Evolutionary conservation across 2,329 filamentous ascomycete genomes (phyloP).

Genomic region (Pseudopyrenochaeta lycopersici): DNA sequence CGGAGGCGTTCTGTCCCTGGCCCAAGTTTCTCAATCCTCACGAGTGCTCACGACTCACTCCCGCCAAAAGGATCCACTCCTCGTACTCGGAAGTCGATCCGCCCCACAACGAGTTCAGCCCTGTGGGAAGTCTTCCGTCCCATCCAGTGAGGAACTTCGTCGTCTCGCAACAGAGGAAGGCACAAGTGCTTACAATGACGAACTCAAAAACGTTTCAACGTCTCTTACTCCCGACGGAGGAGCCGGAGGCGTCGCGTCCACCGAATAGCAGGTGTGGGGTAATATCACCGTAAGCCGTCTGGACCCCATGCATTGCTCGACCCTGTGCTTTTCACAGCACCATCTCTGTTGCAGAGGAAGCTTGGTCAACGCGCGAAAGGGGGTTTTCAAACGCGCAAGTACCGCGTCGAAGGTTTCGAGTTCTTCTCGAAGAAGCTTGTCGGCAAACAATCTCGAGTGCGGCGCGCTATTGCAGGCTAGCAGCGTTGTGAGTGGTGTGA

Average conservation of each 20-base stretch:
- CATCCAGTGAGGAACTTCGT: not conserved
- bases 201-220: not conserved
- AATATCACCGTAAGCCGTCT: slow-evolving; percentile 17
- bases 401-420: slow-evolving; percentile 29
- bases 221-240: slow-evolving; percentile 4
- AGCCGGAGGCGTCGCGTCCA: slow-evolving; percentile 12
- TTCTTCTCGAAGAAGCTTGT: slow-evolving; percentile 36
- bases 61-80: not conserved
- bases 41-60: not conserved
- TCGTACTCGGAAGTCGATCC: slow-evolving; percentile 7
- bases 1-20: not conserved
- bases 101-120: slow-evolving; percentile 7
- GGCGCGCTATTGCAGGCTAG: slow-evolving; percentile 12
- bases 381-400: not conserved
- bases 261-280: slow-evolving; percentile 21
- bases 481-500: slow-evolving; percentile 11
- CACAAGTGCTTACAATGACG: not conserved
- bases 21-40: not conserved
- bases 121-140: not conserved
- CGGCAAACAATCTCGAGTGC: slow-evolving; percentile 13
- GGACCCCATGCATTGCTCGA: slow-evolving; percentile 4
- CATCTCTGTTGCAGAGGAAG: not conserved
- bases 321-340: slow-evolving; percentile 7
- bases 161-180: not conserved
- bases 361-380: slow-evolving; percentile 5